Base-by-base conservation (phyloP, 2,329 filamentous ascomycete genomes). In the Sporothrix pallida region DNA sequence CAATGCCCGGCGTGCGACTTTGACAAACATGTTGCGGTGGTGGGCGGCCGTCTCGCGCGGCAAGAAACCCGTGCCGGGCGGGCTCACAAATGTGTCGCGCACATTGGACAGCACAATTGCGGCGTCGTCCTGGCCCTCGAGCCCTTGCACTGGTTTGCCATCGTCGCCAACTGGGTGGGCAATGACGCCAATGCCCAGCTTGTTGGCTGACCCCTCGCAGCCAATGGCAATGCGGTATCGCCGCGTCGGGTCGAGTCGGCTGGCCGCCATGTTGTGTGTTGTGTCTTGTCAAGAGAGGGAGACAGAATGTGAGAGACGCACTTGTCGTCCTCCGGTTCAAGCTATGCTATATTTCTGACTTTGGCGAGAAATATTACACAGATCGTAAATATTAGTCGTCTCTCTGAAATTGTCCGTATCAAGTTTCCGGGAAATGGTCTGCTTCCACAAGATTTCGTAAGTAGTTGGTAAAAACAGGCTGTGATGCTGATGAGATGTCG, bases 41-140 rank as follows among this genome's bases (percentile, higher is more conserved):
- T 99, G 96, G 71, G 89, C 89, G 17, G 96, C 96, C 0, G 95
- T 98, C 84, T 99, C 96, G 81, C 98, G 98, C 75, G 96, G 96
- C 4, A 98, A 88, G 83, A 99, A 98, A 4, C 96, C 96, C 75
- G 95, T 93, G 60, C 96, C 96, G 0, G 96, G 94, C 3, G 96
- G 95, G 62, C 95, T 93, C 79, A 92, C 87, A 84, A 95, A 99
- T 23, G 96, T 99, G 84, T 98, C 93, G 72, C 96, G 92, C 77
- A 99, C 88, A 85, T 99, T 99, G 80, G 95, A 91, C 77, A 99
- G 93, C 80, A 99, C 91, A 77, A 86, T 84, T 23, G 92, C 88
- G 52, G 87, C 84, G 74, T 84, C 82, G 81, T 20, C 74, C 86
- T 84, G 42, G 84, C 82, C 72, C 26, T 73, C 67, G 42, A 73